phyloP scores from a whole-genome alignment of 768 basidiomycete species.

The Pulveroboletus frians region DNA sequence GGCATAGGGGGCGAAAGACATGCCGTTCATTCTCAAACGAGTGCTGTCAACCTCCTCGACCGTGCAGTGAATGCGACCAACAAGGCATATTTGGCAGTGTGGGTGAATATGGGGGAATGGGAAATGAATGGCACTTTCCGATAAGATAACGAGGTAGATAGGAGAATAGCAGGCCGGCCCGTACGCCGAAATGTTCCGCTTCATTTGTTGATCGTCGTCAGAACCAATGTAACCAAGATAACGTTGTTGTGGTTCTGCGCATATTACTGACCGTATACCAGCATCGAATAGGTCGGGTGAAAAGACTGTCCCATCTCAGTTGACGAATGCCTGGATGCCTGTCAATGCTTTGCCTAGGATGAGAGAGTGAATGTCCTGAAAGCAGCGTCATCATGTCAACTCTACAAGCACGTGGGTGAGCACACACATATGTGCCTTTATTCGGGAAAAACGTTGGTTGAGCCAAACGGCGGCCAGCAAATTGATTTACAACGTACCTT shows the following conservation, averaged over 20 bases:
- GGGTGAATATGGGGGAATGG: not conserved
- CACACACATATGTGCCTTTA: slow-evolving; percentile 55
- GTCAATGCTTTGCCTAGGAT: slow-evolving; percentile 94
- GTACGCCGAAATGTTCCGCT: not conserved
- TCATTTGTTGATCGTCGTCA: not conserved
- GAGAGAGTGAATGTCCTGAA: slow-evolving; percentile 84
- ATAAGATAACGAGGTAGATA: not conserved
- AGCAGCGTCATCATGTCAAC: slow-evolving; percentile 6
- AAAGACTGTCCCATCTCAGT: slow-evolving; percentile 28
- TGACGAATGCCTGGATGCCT: slow-evolving; percentile 79
- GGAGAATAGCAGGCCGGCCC: not conserved
- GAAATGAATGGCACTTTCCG: not conserved
- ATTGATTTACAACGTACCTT: slow-evolving; percentile 46
- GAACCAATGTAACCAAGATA: not conserved
- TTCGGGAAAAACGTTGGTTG: slow-evolving; percentile 1
- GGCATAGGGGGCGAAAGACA: not conserved
- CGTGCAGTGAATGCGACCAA: not conserved
- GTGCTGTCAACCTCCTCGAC: not conserved
- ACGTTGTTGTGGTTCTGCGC: not conserved
- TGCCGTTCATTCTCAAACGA: not conserved
- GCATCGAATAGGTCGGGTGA: not conserved
- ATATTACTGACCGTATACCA: not conserved
- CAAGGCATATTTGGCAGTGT: too few relatives aligned
- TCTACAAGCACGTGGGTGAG: not conserved
- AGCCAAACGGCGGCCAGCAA: not conserved